Percentiles rank a stretch among this genome's conserved stretches.
These are phyloP conservation scores for Bacidia rubella DNA, from an alignment of 495 filamentous ascomycete genomes.

Conservation along the genomic window DNA sequence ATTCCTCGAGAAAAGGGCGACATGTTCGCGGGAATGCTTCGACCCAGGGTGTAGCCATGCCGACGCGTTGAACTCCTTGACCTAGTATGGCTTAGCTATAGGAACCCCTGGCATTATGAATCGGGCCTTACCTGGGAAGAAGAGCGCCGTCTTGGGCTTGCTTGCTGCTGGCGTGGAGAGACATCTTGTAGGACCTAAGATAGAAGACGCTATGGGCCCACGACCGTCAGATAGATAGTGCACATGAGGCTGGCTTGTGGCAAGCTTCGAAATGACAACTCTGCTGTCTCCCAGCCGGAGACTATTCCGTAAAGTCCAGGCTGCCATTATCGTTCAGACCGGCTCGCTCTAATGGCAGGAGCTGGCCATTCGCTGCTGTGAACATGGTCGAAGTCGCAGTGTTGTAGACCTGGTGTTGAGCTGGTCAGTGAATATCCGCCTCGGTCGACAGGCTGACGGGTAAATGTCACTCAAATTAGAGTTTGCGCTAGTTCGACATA, in stretches of 20 bases:
- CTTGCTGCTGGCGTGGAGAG: conserved; percentile 2
- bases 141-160: conserved; percentile 59
- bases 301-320: neutral
- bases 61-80: conserved; percentile 87
- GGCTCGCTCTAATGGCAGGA: conserved; percentile 1
- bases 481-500: too few species aligned
- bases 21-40: conserved; percentile 68
- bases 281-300: neutral
- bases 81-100: conserved; percentile 41
- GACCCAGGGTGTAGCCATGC: conserved; percentile 79
- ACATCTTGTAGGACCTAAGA: conserved; percentile 1
- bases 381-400: neutral
- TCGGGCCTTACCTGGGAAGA: conserved; percentile 58
- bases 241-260: neutral
- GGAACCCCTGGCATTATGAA: neutral
- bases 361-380: conserved; percentile 17
- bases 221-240: neutral
- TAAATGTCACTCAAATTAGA: too few species aligned
- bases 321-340: neutral
- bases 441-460: too few species aligned
- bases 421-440: too few species aligned
- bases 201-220: neutral
- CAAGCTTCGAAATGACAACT: neutral
- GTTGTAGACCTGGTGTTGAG: neutral
- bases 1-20: conserved; percentile 59